These are phyloP conservation scores for Cladorrhinum sp. DNA, from an alignment of 2,329 filamentous ascomycete species.

Conservation along the genomic window DNA sequence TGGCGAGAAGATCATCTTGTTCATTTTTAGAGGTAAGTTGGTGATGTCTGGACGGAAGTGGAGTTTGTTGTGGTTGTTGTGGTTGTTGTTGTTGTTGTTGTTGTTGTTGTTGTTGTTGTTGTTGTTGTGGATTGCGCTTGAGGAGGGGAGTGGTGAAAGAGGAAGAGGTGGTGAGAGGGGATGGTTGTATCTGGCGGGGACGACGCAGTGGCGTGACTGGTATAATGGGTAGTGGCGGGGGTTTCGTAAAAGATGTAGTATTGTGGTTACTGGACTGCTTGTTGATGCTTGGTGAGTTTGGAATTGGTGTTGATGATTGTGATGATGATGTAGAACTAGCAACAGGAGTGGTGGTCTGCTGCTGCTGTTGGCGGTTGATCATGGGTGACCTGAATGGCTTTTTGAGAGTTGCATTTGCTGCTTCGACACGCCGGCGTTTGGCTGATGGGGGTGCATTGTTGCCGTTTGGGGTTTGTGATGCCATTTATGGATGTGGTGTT, in stretches of 20 bases:
- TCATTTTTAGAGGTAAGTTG: background rate
- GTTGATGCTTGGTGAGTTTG: background rate
- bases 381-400: slow-evolving; percentile 70
- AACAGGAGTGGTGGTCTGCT: background rate
- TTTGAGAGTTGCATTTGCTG: slow-evolving; percentile 55
- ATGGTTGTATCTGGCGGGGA: background rate
- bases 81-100: background rate
- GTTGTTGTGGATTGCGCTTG: background rate
- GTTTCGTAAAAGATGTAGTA: background rate
- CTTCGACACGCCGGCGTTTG: slow-evolving; percentile 63
- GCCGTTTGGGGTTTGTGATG: slow-evolving; percentile 40
- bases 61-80: background rate
- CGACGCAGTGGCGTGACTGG: background rate
- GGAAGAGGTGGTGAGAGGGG: background rate
- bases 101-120: background rate
- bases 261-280: too few species aligned
- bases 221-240: background rate
- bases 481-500: slow-evolving; percentile 11
- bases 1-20: slow-evolving; percentile 20
- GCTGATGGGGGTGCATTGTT: slow-evolving; percentile 33
- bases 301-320: background rate
- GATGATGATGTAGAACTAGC: background rate
- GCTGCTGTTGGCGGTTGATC: slow-evolving; percentile 20
- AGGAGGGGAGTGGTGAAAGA: background rate
- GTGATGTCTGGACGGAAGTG: background rate